Conservation (phyloP, 202 grass and related monocot species). For the Digitaria exilis region DNA sequence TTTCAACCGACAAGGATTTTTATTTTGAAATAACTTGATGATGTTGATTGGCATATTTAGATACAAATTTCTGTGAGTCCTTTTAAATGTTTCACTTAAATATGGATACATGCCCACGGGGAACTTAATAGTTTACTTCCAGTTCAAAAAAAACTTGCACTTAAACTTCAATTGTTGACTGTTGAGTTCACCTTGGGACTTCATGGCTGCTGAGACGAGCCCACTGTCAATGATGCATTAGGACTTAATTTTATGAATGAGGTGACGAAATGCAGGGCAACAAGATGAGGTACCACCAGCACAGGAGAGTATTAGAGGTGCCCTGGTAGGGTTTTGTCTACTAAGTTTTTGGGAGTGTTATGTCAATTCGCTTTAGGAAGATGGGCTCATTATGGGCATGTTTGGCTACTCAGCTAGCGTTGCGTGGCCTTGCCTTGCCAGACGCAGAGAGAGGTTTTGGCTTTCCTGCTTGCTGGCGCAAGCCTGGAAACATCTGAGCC, state of each 20-base stretch:
- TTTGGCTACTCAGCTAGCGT: no score
- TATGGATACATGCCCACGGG: neutral
- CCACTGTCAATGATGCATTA: neutral
- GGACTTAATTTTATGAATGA: neutral
- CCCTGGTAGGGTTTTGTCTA: neutral
- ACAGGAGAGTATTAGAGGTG: neutral
- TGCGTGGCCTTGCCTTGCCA: no score
- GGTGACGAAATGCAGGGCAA: neutral
- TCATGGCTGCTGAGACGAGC: neutral
- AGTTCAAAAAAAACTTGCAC: no score
- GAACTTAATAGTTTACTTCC: no score
- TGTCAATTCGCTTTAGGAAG: neutral
- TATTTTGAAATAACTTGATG: slow-evolving; percentile 1
- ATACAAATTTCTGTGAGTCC: neutral
- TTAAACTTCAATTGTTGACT: neutral
- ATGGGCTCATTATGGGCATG: neutral
- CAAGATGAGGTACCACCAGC: neutral
- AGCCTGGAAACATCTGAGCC: no score
- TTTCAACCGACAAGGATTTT: slow-evolving; percentile 1
- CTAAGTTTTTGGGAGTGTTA: neutral
- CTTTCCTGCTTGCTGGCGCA: no score
- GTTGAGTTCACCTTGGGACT: slow-evolving; percentile 4
- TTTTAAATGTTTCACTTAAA: slow-evolving; percentile 16
- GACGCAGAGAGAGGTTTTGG: no score
- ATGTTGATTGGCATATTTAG: slow-evolving; percentile 15